Percentiles rank a stretch among this genome's conserved stretches.
Evolutionary conservation across 208 protist genomes (phyloP).

Genomic region (Crithidia expoeki): DNA sequence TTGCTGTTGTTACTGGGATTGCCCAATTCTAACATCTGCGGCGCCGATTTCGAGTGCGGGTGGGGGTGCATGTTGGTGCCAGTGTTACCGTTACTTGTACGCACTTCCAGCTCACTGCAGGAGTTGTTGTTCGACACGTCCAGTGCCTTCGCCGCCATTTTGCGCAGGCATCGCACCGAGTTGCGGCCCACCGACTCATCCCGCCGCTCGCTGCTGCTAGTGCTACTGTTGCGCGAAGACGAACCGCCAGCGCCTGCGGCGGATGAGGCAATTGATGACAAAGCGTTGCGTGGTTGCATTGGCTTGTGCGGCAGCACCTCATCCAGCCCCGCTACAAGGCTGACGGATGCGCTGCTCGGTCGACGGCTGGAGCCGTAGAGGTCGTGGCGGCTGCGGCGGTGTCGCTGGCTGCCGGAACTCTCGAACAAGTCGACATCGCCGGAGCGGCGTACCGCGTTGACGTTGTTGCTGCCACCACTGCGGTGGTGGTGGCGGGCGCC

Average conservation of each 20-base stretch:
- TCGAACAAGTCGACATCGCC: neutral
- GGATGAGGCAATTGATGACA: constrained; percentile 10
- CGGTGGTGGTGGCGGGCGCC: no score
- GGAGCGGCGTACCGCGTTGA: neutral
- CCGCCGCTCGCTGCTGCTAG: constrained; percentile 10
- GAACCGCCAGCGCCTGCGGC: neutral
- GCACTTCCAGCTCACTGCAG: constrained; percentile 20
- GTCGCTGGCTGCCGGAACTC: constrained; percentile 12
- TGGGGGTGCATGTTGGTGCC: neutral
- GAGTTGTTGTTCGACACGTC: constrained; percentile 28
- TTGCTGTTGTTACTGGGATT: neutral
- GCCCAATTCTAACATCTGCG: neutral
- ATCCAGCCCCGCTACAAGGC: constrained; percentile 20
- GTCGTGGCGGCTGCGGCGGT: constrained; percentile 16
- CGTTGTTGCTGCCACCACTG: neutral
- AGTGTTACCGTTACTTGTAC: neutral
- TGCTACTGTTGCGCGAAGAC: constrained; percentile 32
- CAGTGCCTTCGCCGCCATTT: constrained; percentile 30
- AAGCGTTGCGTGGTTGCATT: constrained; percentile 18
- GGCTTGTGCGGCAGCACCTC: constrained; percentile 11
- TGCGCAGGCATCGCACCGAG: constrained; percentile 25
- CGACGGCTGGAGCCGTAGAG: neutral
- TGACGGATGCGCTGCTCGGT: constrained; percentile 13
- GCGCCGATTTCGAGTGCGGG: constrained; percentile 9
- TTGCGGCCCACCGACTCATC: constrained; percentile 15